Percentiles rank a stretch among this genome's conserved stretches.
Evolutionary conservation across 148 eudicot genomes (phyloP).

Genomic region (Chenopodium formosanum): DNA sequence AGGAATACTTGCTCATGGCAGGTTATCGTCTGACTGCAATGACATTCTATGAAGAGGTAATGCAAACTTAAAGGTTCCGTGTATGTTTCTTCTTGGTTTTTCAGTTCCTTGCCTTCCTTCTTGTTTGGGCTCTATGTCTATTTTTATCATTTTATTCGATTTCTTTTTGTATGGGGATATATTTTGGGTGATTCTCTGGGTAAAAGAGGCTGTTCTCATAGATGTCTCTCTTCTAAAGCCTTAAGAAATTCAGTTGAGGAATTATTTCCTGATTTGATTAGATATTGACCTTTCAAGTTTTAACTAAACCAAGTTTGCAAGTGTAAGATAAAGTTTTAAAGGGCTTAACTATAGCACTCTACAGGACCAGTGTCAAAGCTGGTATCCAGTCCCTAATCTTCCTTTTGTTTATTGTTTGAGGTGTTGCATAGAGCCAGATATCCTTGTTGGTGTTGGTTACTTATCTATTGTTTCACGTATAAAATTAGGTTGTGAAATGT

Average conservation of each 20-base stretch:
- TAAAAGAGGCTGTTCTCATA: background rate
- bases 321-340: background rate
- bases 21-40: slow-evolving; percentile 97
- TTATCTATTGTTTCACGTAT: background rate
- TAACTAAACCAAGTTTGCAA: background rate
- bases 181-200: background rate
- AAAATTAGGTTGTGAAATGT: background rate
- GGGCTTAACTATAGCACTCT: background rate
- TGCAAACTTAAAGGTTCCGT: slow-evolving; percentile 1
- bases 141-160: too few species aligned
- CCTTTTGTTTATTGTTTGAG: background rate
- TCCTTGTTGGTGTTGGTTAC: background rate
- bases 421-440: background rate
- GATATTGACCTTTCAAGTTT: background rate
- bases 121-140: background rate
- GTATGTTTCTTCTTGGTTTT: background rate
- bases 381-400: background rate
- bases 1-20: slow-evolving; percentile 89
- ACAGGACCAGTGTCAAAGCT: background rate
- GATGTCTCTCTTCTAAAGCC: background rate
- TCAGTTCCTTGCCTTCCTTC: background rate
- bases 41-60: slow-evolving; percentile 99
- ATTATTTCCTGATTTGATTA: background rate
- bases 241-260: background rate
- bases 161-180: background rate